A percentile compares a stretch with the other conserved stretches of the same genome.
Evolutionary conservation across 768 basidiomycete species (phyloP).

Genomic region (Suillus luteus): DNA sequence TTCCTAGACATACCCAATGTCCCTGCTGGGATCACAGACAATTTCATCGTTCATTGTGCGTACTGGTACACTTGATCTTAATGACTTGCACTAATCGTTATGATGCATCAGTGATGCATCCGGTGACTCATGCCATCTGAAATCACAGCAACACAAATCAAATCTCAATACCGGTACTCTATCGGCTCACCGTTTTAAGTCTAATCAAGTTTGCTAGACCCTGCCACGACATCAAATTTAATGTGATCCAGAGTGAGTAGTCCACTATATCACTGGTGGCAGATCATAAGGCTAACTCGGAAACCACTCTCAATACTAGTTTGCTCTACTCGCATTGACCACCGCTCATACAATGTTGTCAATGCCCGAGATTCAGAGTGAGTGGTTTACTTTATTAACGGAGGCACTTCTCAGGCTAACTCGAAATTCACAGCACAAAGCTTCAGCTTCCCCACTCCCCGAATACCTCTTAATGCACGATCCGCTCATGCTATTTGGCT

Average conservation of each 20-base stretch:
- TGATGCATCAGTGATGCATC: neutral
- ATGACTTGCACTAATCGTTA: neutral
- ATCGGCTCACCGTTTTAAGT: too few relatives aligned
- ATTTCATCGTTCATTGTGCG: constrained; percentile 90
- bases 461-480: neutral
- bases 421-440: too few relatives aligned
- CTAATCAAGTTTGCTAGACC: too few relatives aligned
- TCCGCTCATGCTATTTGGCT: neutral
- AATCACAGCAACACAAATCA: too few relatives aligned
- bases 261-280: neutral
- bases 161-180: too few relatives aligned
- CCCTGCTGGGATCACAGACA: constrained; percentile 67
- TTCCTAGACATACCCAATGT: constrained; percentile 74
- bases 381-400: neutral
- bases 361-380: neutral
- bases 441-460: neutral
- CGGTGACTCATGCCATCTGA: too few relatives aligned
- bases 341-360: neutral
- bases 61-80: constrained; percentile 12
- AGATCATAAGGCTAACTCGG: neutral
- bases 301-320: neutral
- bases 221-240: too few relatives aligned
- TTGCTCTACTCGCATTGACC: neutral
- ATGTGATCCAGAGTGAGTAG: neutral
- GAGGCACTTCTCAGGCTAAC: too few relatives aligned